Evolutionary conservation across 1,284 basidiomycete species (phyloP), one percentile per base, ranked within the genome.

Genomic region (Ceratobasidium sp.): DNA sequence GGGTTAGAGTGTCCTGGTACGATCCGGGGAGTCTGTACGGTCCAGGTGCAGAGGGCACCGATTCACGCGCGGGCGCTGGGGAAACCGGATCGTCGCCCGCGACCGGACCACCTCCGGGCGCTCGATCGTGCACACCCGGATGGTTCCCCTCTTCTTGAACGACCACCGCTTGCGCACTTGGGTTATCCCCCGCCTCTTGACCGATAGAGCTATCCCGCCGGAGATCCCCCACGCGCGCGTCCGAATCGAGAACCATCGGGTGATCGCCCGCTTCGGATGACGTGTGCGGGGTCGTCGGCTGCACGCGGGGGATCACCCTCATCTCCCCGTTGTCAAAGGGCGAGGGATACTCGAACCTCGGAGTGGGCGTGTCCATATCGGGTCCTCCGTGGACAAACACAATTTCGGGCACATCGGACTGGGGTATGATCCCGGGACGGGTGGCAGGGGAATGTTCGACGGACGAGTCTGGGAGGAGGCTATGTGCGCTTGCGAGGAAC

Each of bases 271-370:
- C 41, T 44, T 44, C 41, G 33, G 38, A 60, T 60, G 59, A 60
- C 59, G 59, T 60, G 30, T 60, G 59, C n/a, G 59, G 59, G 59
- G 59, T 38, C 16, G n/a, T 35, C 6, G 59, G 20, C 33, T 41
- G 33, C 59, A 41, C 59, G 59, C 59, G 59, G 59, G 59, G 59
- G 59, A 60, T 60, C 59, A 41, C 59, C 38, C 33, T 4, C 8
- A 1, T 1, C 7, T 44, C n/a, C n/a, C n/a, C 7, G 18, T 60
- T 20, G 59, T 65, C 64, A 44, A 65, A 65, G 64, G 64, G 64
- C 64, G 64, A 44, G 38, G 64, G 46, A 14, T 20, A 12, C 64
- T 60, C 59, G 59, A 60, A 60, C 59, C 59, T 60, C 59, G 59
- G 59, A 18, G 64, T 65, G 1, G 16, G 52, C 5, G 52, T n/a